Evolutionary conservation across 164 flowering plant species (phyloP).

Genomic region (Paratinospora sagittata): DNA sequence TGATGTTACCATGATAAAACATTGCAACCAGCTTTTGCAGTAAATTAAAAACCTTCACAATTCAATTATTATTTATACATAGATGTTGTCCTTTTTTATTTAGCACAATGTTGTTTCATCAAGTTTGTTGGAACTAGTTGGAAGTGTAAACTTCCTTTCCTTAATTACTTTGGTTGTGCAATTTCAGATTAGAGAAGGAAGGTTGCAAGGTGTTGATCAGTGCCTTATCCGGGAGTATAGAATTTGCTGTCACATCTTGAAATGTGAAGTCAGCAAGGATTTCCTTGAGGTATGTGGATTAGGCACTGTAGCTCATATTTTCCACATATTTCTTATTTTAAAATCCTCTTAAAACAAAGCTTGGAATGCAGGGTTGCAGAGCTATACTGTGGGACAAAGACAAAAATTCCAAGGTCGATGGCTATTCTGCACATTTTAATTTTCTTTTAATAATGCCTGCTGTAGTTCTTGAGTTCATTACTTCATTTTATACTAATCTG

Average conservation of each 20-base stretch:
- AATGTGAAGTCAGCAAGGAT: slow-evolving; percentile 59
- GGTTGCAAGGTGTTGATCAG: slow-evolving; percentile 76
- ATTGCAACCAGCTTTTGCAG: neutral
- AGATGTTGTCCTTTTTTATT: neutral
- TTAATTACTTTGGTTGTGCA: slow-evolving; percentile 7
- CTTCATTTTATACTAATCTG: neutral
- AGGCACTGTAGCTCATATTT: neutral
- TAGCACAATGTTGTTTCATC: neutral
- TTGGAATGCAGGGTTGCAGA: slow-evolving; percentile 52
- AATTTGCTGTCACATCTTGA: slow-evolving; percentile 67
- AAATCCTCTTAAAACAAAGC: neutral
- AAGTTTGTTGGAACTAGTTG: neutral
- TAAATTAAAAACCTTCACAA: too few relatives aligned
- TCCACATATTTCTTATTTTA: neutral
- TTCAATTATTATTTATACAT: too few relatives aligned
- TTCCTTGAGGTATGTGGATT: slow-evolving; percentile 24
- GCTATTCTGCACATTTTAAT: neutral
- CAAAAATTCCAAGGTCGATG: slow-evolving; percentile 32
- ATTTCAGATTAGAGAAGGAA: slow-evolving; percentile 82
- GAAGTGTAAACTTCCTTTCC: neutral
- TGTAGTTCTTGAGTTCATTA: neutral
- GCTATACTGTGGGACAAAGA: slow-evolving; percentile 70
- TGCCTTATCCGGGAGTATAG: slow-evolving; percentile 84
- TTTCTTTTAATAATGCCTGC: neutral
- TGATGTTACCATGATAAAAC: neutral